Conservation (phyloP, 202 grass and related monocot genomes). For the Zoysia matrella region DNA sequence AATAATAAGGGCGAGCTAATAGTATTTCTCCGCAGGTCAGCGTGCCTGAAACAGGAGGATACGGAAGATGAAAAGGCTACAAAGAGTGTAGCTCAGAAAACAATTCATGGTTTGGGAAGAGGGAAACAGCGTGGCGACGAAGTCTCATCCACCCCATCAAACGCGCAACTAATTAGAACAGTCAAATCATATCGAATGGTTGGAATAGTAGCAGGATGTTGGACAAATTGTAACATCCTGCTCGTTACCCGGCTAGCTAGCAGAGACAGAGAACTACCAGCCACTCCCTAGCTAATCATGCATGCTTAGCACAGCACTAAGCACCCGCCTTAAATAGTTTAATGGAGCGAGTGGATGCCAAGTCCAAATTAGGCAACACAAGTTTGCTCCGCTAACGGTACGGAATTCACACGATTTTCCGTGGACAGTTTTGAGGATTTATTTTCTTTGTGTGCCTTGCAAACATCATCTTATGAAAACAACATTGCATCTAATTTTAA, state of each 20-base stretch:
- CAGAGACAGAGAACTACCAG: constrained; percentile 9
- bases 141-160: constrained; percentile 57
- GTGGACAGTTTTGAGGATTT: not conserved
- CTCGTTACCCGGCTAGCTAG: constrained; percentile 10
- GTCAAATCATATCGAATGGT: constrained; percentile 39
- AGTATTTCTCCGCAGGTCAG: not conserved
- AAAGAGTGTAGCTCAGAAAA: constrained; percentile 33
- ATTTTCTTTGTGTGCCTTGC: constrained; percentile 10
- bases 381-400: constrained; percentile 50
- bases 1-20: not conserved
- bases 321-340: constrained; percentile 33
- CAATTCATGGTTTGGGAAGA: constrained; percentile 1
- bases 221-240: constrained; percentile 9
- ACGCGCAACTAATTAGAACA: constrained; percentile 35
- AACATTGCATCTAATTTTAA: constrained; percentile 25
- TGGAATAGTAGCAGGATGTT: not conserved
- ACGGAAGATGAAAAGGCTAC: not conserved
- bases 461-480: constrained; percentile 36
- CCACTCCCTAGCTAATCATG: constrained; percentile 31
- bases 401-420: constrained; percentile 37
- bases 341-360: constrained; percentile 5
- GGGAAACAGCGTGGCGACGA: constrained; percentile 16
- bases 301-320: constrained; percentile 23
- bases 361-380: constrained; percentile 40
- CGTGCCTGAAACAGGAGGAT: not conserved